These are phyloP conservation scores for Yamadazyma sp. DNA, from an alignment of 1,139 yeast genomes.

Conservation along the genomic window DNA sequence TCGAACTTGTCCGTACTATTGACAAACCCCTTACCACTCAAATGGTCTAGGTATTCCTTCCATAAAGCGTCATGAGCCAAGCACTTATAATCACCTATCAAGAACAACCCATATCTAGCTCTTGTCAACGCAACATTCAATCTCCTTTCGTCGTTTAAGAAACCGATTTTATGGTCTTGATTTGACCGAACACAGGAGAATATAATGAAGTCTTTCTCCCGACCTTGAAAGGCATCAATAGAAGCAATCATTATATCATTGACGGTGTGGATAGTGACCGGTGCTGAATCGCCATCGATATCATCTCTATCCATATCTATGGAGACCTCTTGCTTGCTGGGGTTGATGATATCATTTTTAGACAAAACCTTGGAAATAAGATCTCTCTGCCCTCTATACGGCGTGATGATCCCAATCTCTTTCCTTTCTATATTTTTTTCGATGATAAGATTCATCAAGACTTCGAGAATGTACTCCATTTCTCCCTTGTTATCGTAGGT, in stretches of 20 bases:
- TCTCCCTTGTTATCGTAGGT: constrained; percentile 58
- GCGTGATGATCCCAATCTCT: constrained; percentile 67
- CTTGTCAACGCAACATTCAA: constrained; percentile 64
- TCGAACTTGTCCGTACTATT: constrained; percentile 9
- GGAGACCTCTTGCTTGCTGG: constrained; percentile 45
- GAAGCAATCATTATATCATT: constrained; percentile 70
- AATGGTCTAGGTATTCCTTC: constrained; percentile 49
- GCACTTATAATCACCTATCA: constrained; percentile 57
- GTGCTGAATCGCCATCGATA: constrained; percentile 47
- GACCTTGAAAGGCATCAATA: constrained; percentile 67
- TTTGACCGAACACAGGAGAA: constrained; percentile 65
- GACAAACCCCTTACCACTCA: constrained; percentile 23
- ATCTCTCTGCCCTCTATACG: constrained; percentile 74
- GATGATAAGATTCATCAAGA: constrained; percentile 48
- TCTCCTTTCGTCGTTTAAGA: constrained; percentile 56
- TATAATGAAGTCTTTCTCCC: constrained; percentile 58
- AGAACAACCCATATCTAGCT: constrained; percentile 55
- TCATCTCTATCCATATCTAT: constrained; percentile 60
- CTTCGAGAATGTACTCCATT: constrained; percentile 43
- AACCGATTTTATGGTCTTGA: constrained; percentile 51
- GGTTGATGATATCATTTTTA: constrained; percentile 55
- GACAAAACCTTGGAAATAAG: constrained; percentile 51
- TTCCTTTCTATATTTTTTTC: constrained; percentile 51
- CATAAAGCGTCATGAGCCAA: constrained; percentile 53
- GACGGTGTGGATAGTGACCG: constrained; percentile 58